phyloP scores from a whole-genome alignment of 2,329 filamentous ascomycete genomes.

The Truncatella angustata region DNA sequence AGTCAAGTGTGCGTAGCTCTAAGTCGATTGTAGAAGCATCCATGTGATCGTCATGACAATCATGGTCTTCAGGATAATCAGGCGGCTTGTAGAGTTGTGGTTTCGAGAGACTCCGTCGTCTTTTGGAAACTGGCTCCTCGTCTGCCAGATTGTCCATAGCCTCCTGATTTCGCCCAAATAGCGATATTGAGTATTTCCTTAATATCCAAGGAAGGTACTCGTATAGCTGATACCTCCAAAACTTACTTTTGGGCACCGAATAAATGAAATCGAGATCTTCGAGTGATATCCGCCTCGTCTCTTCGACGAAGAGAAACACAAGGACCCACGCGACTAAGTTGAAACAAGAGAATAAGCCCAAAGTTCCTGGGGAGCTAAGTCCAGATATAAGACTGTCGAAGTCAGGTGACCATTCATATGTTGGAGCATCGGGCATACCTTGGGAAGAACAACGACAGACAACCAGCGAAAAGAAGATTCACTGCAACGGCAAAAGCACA shows the following conservation, averaged over 20 bases:
- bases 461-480: constrained; percentile 45
- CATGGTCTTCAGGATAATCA: not conserved
- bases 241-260: constrained; percentile 34
- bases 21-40: not conserved
- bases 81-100: not conserved
- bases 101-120: not conserved
- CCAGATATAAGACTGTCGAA: constrained; percentile 20
- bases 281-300: constrained; percentile 38
- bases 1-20: not conserved
- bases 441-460: constrained; percentile 42
- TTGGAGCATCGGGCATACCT: constrained; percentile 19
- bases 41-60: not conserved
- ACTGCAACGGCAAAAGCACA: constrained; percentile 45
- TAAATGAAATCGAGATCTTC: constrained; percentile 41
- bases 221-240: constrained; percentile 34
- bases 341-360: constrained; percentile 45
- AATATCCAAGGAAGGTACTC: constrained; percentile 36
- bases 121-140: not conserved
- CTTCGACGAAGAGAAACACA: constrained; percentile 43
- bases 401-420: constrained; percentile 15
- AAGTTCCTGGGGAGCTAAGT: constrained; percentile 30
- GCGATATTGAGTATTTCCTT: constrained; percentile 17
- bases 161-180: not conserved
- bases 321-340: constrained; percentile 45
- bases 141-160: not conserved